Base-by-base conservation (phyloP, 2,329 filamentous ascomycete species). In the Hirsutella minnesotensis region DNA sequence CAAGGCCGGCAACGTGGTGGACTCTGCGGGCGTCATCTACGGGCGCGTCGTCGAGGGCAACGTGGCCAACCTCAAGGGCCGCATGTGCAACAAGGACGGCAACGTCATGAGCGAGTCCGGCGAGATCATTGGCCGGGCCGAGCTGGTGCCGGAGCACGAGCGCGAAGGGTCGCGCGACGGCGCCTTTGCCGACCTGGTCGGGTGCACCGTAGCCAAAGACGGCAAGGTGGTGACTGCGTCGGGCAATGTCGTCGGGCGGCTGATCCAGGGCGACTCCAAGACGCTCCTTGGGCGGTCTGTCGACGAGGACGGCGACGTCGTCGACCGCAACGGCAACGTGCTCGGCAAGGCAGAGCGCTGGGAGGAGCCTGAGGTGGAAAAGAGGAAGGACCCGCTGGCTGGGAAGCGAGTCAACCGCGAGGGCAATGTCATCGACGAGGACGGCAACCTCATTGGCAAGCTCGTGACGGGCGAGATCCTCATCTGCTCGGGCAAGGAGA, bases 281-380 rank as follows among this genome's bases (percentile, higher is more conserved):
- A 67, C 70, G 41, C 72, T 94, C 1, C 76, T 81, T 31, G 86
- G 86, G 15, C 81, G 85, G 38, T 55, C 69, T 9, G 86, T 92
- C 16, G 86, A 92, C 44, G 81, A 86, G 47, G 86, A 94, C 49
- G 86, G 86, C 31, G 86, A 92, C 44, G 79, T 94, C 27, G 70
- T 84, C 44, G 86, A 92, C 67, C 80, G 79, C 59, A 88, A 86
- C 55, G 75, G 75, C 27, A 79, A 79, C 48, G 56, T 65, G 1
- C 58, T 79, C 2, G 75, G 73, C 22, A 70, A 73, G 47, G 75
- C 75, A 1, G 75, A 79, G 58, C 67, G 75, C 18, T 79, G 73
- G 73, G 70, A 75, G 50, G 72, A 75, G 54, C 64, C 66, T 10
- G 69, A 68, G 52, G 78, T 65, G 4, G 64, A 72, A 57, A 70